Base-by-base conservation (phyloP, 805 yeast genomes). In the Hanseniaspora hatyaiensis region DNA sequence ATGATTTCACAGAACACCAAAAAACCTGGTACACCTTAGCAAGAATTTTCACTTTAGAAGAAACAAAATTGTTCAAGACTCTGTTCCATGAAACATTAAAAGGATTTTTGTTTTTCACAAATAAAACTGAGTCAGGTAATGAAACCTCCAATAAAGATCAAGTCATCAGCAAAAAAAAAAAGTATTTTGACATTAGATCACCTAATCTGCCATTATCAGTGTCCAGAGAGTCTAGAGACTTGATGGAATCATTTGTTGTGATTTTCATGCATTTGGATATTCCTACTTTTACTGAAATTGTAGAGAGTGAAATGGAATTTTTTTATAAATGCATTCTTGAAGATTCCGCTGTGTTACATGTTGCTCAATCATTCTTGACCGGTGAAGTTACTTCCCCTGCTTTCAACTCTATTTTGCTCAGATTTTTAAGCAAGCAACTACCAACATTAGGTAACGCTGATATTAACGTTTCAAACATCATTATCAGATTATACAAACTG, bases 321-420 rank as follows among this genome's bases (percentile, higher is more conserved):
- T 68, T 88, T 62, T 86, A 84, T 57, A 78, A 82, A 12, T 74
- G 84, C 2, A 82, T 86, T 77, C 66, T 87, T 46, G 73, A 77
- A 19, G 92, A 89, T 61, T 82, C 94, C 1, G 88, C 95, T 0
- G 64, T 89, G 44, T 68, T 94, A 18, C 95, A 89, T 57, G 75
- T 92, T 49, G 95, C 96, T 0, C 97, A 94, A 63, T 84, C 87
- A 58, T 87, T 92, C 62, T 68, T 89, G 52, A 95, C 96, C 0
- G 86, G 86, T 57, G 98, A 92, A 60, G 75, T 84, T n/a, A 86
- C 96, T 0, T 83, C 96, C 0, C 84, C 95, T 15, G 87, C 87
- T 57, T 89, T 87, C 57, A 82, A 92, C 1, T 89, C 95, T 8
- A 74, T 87, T 1, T 66, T 92, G 57, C 74, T 92, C 23, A 72